phyloP scores from a whole-genome alignment of 129 eudicot genomes.

The Pittosporum tobira region DNA sequence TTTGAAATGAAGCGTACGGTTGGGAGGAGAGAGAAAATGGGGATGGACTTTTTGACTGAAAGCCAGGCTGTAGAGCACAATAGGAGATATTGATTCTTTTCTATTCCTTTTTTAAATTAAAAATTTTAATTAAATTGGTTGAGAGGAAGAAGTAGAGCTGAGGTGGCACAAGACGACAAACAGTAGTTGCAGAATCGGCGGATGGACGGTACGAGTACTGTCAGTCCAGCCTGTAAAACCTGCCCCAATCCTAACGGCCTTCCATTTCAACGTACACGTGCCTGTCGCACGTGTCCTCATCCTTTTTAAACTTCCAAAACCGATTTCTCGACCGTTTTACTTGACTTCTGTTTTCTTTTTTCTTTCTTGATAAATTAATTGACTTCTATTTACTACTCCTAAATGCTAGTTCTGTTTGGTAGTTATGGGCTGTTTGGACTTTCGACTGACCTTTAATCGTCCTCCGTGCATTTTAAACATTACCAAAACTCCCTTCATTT shows the following conservation, averaged over 20 bases:
- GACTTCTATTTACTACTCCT: slow-evolving; percentile 6
- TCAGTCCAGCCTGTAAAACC: slow-evolving; percentile 40
- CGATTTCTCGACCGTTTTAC: slow-evolving; percentile 1
- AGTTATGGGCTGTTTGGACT: too few relatives aligned
- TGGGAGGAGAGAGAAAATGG: slow-evolving; percentile 10
- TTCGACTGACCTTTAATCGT: too few relatives aligned
- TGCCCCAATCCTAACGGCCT: slow-evolving; percentile 34
- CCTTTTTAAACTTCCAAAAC: slow-evolving; percentile 4
- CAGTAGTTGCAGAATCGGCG: slow-evolving; percentile 10
- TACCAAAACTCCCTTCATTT: too few relatives aligned
- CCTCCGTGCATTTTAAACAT: too few relatives aligned
- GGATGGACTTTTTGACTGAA: slow-evolving; percentile 32
- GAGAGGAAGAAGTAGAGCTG: background rate
- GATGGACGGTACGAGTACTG: slow-evolving; percentile 4
- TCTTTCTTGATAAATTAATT: slow-evolving; percentile 4
- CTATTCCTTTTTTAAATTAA: background rate
- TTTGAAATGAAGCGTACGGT: slow-evolving; percentile 24
- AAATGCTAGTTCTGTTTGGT: too few relatives aligned
- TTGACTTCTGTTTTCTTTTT: slow-evolving; percentile 11
- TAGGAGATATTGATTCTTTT: slow-evolving; percentile 2
- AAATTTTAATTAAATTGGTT: background rate
- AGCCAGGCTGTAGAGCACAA: slow-evolving; percentile 46
- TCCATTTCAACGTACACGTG: slow-evolving; percentile 32
- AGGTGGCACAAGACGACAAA: slow-evolving; percentile 31
- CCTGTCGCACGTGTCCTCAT: slow-evolving; percentile 27